Evolutionary conservation across 73 alveolate genomes (phyloP), one percentile per base, ranked within the genome.

Genomic region (Stentor coeruleus): DNA sequence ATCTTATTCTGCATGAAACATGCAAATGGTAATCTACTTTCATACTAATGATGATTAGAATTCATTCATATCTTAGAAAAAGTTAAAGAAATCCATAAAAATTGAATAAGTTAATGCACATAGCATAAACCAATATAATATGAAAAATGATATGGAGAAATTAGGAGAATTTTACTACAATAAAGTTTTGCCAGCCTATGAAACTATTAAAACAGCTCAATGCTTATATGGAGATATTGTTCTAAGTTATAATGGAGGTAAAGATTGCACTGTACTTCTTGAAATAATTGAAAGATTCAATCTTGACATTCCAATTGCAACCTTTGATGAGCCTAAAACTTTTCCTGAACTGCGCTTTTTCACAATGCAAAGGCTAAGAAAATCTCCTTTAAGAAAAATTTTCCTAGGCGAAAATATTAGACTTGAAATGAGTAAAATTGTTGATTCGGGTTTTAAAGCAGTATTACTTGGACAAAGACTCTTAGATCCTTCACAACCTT

Each of bases 231-330:
- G 74, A n/a, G 6, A 4, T 28, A 33, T 85, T 35, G 76, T 85
- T 3, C 72, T 85, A 74, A 81, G 87, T 39, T 85, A 80, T 75
- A 85, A 85, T 60, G 91, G 91, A 57, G 91, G 91, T 59, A 85
- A 85, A 36, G 91, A 85, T 59, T 85, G 91, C 60, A 85, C 91
- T n/a, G 88, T 85, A 20, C 84, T 85, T 26, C 59, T 85, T 30
- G 87, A 85, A 80, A 26, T 85, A 81, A 30, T 74, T 35, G 40
- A 82, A 1, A 20, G 3, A 35, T 15, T 85, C 79, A 31, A 49
- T 26, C 15, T 55, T n/a, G 49, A 49, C 35, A n/a, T 85, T 11
- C 77, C 15, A 38, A 58, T 74, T 83, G 60, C 84, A 14, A 82
- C 76, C 36, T 87, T 84, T 76, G 85, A 74, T 4, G 40, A 75